Evolutionary conservation across 257 asterid genomes (phyloP).

Genomic region (Fraxinus anomala): DNA sequence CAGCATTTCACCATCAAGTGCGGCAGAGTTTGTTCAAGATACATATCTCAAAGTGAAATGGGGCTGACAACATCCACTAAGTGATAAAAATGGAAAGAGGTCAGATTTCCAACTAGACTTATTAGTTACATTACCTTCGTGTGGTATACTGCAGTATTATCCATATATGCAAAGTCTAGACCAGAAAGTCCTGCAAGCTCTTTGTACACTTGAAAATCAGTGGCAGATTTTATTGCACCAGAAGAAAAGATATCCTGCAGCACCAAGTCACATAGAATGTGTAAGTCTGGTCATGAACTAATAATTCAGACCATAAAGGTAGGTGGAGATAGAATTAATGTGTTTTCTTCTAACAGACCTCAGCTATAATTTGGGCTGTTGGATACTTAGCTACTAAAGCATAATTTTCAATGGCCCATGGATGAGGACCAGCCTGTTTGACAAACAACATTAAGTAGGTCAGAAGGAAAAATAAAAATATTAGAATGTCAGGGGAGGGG

Average conservation of each 20-base stretch:
- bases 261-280: slow-evolving; percentile 29
- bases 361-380: slow-evolving; percentile 76
- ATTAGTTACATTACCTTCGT: slow-evolving; percentile 63
- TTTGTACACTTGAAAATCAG: slow-evolving; percentile 94
- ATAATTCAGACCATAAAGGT: neutral
- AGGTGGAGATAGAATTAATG: slow-evolving; percentile 1
- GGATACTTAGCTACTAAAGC: slow-evolving; percentile 88
- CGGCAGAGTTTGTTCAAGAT: neutral
- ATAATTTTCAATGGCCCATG: slow-evolving; percentile 89
- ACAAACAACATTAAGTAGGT: slow-evolving; percentile 21
- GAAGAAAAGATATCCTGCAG: slow-evolving; percentile 86
- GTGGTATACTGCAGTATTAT: slow-evolving; percentile 88
- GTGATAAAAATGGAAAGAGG: neutral
- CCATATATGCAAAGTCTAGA: slow-evolving; percentile 90
- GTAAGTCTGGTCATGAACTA: slow-evolving; percentile 24
- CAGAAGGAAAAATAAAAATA: slow-evolving; percentile 20
- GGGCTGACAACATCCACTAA: neutral
- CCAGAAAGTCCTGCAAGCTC: slow-evolving; percentile 96
- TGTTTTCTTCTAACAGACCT: slow-evolving; percentile 51
- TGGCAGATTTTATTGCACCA: slow-evolving; percentile 86
- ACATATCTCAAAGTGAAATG: neutral
- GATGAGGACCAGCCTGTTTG: slow-evolving; percentile 93
- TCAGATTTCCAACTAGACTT: neutral
- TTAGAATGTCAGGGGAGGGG: neutral
- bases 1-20: neutral